Base-by-base conservation (phyloP, 352 stramenopile species). In the Pythium biforme region DNA sequence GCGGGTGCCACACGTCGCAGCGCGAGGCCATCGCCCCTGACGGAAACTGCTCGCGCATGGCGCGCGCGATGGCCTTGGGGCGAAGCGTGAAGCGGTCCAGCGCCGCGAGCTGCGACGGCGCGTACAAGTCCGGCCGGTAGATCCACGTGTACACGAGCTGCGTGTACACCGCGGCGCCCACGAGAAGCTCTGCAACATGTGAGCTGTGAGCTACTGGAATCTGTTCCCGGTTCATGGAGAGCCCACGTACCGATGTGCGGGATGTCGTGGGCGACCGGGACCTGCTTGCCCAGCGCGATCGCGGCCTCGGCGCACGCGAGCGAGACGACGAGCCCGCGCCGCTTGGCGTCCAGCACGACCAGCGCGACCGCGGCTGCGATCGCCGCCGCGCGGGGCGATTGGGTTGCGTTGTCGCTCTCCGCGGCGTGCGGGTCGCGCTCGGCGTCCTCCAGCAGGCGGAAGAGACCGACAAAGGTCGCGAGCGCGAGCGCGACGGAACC, bases 121-220 rank as follows among this genome's bases (percentile, higher is more conserved):
- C 59, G 50, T 84, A 82, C 23, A 82, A 48, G 14, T 87, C 69
- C 37, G 68, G 75, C 20, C 74, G 55, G 58, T 81, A 86, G 55
- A 89, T 83, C 81, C 81, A 90, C 52, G 70, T 77, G 68, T 88
- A 68, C 39, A 90, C 85, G 61, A 90, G 63, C 57, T 76, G 77
- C 11, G 70, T 72, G 17, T 66, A 71, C 15, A 70, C 62, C 12
- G 77, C 59, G 22, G 64, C 54, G 15, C 78, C 81, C 4, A 86
- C 45, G 22, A 68, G 54, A 10, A 86, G 56, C 29, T 86, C 31
- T 43, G n/a, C n/a, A n/a, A n/a, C n/a, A n/a, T n/a, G n/a, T n/a
- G n/a, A n/a, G n/a, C n/a, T n/a, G n/a, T n/a, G n/a, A n/a, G n/a
- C n/a, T n/a, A n/a, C n/a, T n/a, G n/a, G n/a, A n/a, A n/a, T n/a